These are phyloP conservation scores for Ceriops decandra DNA, from an alignment of 345 rosid genomes.

Conservation along the genomic window DNA sequence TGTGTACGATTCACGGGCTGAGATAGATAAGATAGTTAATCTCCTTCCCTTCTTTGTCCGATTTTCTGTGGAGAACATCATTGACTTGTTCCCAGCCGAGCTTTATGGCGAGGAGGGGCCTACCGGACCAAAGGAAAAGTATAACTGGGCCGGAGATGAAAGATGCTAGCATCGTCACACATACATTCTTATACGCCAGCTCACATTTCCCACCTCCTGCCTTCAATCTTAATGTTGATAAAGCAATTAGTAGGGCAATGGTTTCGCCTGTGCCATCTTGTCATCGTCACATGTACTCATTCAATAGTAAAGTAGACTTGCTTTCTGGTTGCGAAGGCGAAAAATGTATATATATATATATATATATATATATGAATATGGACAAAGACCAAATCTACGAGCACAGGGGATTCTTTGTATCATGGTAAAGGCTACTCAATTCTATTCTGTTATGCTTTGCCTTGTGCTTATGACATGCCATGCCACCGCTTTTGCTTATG, in stretches of 20 bases:
- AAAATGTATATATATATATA: too few species aligned
- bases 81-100: slow-evolving; percentile 80
- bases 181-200: neutral
- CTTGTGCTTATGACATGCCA: neutral
- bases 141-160: slow-evolving; percentile 88
- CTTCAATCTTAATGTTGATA: too few species aligned
- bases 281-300: too few species aligned
- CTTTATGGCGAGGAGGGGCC: slow-evolving; percentile 98
- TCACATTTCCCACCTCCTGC: too few species aligned
- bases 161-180: slow-evolving; percentile 28
- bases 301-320: neutral
- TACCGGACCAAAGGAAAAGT: slow-evolving; percentile 90
- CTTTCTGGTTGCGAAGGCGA: neutral
- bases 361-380: too few species aligned
- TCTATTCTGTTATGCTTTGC: neutral
- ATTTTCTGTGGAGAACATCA: slow-evolving; percentile 67
- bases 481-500: neutral
- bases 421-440: neutral
- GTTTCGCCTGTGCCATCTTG: neutral
- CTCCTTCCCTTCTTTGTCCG: slow-evolving; percentile 65
- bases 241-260: slow-evolving; percentile 1
- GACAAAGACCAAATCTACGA: too few species aligned
- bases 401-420: too few species aligned
- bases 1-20: slow-evolving; percentile 71
- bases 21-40: slow-evolving; percentile 60